Evolutionary conservation across 2,329 filamentous ascomycete species (phyloP).

Genomic region (Endothia cerciana): DNA sequence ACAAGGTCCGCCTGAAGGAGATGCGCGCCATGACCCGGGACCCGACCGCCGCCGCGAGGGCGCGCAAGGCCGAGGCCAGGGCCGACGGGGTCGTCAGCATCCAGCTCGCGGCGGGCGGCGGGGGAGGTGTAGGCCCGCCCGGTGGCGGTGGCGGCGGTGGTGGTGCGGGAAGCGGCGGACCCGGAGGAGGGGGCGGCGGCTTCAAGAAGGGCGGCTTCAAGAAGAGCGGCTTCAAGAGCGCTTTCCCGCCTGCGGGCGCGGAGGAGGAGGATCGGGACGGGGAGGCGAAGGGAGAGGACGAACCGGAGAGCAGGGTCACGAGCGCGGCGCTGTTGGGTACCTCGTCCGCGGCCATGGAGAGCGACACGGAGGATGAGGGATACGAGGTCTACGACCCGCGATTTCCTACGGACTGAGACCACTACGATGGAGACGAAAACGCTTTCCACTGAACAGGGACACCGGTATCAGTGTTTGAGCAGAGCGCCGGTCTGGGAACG

Average conservation of each 20-base stretch:
- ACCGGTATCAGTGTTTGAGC: no score
- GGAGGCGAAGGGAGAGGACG: slow-evolving; percentile 31
- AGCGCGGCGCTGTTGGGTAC: slow-evolving; percentile 29
- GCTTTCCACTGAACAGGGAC: not conserved
- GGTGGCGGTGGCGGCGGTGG: slow-evolving; percentile 35
- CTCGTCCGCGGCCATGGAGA: slow-evolving; percentile 46
- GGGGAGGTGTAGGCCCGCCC: slow-evolving; percentile 33
- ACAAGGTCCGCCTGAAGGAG: slow-evolving; percentile 86
- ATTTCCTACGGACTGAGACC: slow-evolving; percentile 60
- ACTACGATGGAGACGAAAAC: no score
- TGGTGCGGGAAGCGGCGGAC: slow-evolving; percentile 32
- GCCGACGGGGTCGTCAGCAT: slow-evolving; percentile 71
- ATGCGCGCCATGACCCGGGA: slow-evolving; percentile 84
- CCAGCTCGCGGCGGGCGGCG: slow-evolving; percentile 53
- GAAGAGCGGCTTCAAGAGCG: slow-evolving; percentile 82
- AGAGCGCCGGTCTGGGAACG: no score
- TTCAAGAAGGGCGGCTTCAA: slow-evolving; percentile 76
- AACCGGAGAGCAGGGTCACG: slow-evolving; percentile 35
- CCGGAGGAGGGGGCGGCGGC: slow-evolving; percentile 55
- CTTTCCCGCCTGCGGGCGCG: slow-evolving; percentile 62
- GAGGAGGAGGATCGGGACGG: slow-evolving; percentile 45
- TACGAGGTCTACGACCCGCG: slow-evolving; percentile 70
- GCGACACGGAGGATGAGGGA: slow-evolving; percentile 71
- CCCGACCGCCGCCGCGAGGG: slow-evolving; percentile 65
- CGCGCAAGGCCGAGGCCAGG: slow-evolving; percentile 72